phyloP scores from a whole-genome alignment of 371 early-diverging fungal genomes.

The Mortierella polycephala region DNA sequence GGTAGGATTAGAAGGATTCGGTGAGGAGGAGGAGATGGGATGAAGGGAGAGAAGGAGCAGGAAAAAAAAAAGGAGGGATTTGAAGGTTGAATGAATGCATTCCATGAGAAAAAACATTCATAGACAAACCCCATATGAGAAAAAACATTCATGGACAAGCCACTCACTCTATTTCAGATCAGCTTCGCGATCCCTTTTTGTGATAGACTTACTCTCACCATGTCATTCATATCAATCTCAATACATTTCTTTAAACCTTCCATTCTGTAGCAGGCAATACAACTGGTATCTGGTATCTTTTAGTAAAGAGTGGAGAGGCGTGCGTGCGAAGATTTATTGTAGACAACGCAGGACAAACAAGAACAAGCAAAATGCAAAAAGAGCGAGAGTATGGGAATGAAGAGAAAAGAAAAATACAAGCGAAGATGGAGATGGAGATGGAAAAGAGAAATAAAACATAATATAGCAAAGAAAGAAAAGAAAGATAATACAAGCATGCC shows the following conservation, averaged over 20 bases:
- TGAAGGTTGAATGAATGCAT: neutral
- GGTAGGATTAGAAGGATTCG: too few relatives aligned
- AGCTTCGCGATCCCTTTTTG: too few relatives aligned
- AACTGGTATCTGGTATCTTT: too few relatives aligned
- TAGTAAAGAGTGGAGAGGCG: neutral
- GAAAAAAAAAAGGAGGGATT: neutral
- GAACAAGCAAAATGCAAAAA: neutral
- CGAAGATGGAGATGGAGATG: neutral
- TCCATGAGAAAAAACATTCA: too few relatives aligned
- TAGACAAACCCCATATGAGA: too few relatives aligned
- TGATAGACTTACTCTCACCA: too few relatives aligned
- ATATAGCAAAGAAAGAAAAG: slow-evolving; percentile 1
- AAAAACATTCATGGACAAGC: too few relatives aligned
- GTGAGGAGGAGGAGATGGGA: neutral
- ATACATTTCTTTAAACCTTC: too few relatives aligned
- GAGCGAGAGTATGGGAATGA: neutral
- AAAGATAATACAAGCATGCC: neutral
- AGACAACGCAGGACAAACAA: too few relatives aligned
- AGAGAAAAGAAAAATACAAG: neutral
- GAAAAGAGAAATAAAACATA: neutral
- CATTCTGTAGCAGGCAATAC: too few relatives aligned
- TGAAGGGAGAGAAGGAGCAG: neutral
- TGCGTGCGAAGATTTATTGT: neutral
- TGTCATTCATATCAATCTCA: too few relatives aligned
- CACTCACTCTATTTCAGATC: too few relatives aligned